Evolutionary conservation across 2,329 filamentous ascomycete genomes (phyloP).

Genomic region (Colletotrichum paranaense): DNA sequence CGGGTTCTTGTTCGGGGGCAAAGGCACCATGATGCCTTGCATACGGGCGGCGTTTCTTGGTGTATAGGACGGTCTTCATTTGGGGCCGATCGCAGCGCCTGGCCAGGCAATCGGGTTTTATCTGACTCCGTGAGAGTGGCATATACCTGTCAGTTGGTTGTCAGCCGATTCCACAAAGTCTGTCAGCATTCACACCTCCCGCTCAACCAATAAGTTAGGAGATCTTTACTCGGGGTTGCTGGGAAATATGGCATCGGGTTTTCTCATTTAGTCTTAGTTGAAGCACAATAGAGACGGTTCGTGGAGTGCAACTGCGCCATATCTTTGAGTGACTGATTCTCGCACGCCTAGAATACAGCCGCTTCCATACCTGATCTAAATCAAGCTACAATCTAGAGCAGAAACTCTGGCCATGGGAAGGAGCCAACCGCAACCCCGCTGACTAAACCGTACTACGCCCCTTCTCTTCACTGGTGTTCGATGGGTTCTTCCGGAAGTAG

Average conservation of each 20-base stretch:
- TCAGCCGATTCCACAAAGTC: background rate
- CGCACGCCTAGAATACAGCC: background rate
- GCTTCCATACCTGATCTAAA: background rate
- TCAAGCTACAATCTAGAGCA: background rate
- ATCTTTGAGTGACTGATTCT: background rate
- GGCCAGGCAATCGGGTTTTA: background rate
- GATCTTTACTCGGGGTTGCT: background rate
- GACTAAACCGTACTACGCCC: background rate
- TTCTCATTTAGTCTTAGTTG: background rate
- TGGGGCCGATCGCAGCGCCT: background rate
- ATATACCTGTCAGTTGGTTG: background rate
- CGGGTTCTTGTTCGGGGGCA: background rate
- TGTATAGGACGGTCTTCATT: background rate
- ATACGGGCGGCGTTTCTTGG: background rate
- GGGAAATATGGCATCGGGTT: background rate
- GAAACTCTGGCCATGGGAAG: background rate
- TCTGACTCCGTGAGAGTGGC: background rate
- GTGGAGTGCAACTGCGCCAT: background rate
- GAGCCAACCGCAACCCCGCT: background rate
- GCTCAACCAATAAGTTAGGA: background rate
- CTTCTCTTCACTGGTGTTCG: constrained; percentile 65
- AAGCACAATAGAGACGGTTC: background rate
- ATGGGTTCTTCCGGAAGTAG: constrained; percentile 86
- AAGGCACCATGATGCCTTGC: background rate
- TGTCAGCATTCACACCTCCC: background rate